These are phyloP conservation scores for Xylaria acuta DNA, from an alignment of 495 filamentous ascomycete genomes.

Conservation along the genomic window DNA sequence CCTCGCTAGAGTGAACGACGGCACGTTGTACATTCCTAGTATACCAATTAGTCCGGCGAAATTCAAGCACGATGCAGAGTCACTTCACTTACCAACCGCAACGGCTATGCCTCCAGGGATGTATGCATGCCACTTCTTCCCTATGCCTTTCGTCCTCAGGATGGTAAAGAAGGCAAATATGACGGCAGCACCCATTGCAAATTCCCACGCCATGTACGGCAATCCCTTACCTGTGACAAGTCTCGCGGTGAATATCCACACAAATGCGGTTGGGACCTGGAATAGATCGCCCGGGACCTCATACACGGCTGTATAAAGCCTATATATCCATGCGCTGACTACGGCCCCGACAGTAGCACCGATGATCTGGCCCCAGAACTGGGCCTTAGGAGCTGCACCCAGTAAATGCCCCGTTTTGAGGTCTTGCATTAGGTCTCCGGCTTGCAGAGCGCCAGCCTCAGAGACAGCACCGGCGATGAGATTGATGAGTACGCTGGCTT, in stretches of 20 bases:
- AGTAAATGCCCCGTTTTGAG: conserved; percentile 95
- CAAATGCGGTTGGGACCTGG: conserved; percentile 90
- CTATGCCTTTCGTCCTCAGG: conserved; percentile 62
- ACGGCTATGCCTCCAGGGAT: conserved; percentile 95
- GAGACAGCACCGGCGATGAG: conserved; percentile 88
- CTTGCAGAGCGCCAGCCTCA: conserved; percentile 90
- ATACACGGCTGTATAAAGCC: conserved; percentile 89
- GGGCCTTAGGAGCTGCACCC: conserved; percentile 88
- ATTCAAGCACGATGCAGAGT: background rate
- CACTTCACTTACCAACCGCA: conserved; percentile 68
- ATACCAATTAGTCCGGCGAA: conserved; percentile 28
- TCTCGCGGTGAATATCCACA: conserved; percentile 96
- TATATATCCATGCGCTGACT: conserved; percentile 85
- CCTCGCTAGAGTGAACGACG: conserved; percentile 91
- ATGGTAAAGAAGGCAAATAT: conserved; percentile 74
- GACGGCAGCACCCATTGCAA: conserved; percentile 70
- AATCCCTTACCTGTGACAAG: conserved; percentile 93
- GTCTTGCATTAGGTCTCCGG: conserved; percentile 98
- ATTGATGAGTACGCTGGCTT: conserved; percentile 87
- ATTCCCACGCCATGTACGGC: conserved; percentile 80
- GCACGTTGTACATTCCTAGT: conserved; percentile 93
- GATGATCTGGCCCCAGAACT: conserved; percentile 96
- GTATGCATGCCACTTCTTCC: conserved; percentile 60
- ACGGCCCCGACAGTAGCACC: conserved; percentile 88
- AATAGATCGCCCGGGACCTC: conserved; percentile 85